These are phyloP conservation scores for Arxiozyma heterogenica DNA, from an alignment of 1,139 yeast genomes.

Conservation along the genomic window DNA sequence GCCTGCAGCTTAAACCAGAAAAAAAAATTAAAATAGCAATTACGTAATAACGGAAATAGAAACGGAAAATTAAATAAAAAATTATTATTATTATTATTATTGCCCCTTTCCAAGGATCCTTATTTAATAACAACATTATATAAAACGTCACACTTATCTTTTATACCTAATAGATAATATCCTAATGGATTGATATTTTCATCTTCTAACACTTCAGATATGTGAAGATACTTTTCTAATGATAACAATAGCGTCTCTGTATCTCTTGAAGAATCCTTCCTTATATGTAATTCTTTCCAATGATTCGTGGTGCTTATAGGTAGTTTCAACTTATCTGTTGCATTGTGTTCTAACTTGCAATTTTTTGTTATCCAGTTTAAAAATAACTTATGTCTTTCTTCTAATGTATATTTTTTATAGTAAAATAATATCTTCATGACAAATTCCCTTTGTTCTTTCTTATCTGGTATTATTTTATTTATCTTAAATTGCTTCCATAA, in stretches of 20 bases:
- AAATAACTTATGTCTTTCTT: constrained; percentile 17
- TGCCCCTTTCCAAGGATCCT: neutral
- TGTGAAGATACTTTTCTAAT: neutral
- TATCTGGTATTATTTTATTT: constrained; percentile 15
- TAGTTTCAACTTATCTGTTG: neutral
- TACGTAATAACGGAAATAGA: too few species aligned
- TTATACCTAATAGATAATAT: neutral
- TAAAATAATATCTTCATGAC: constrained; percentile 22
- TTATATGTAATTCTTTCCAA: neutral
- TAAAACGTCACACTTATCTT: neutral
- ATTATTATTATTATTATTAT: too few species aligned
- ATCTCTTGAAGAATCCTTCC: neutral
- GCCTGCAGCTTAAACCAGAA: neutral
- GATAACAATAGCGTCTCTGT: constrained; percentile 3
- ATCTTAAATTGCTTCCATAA: constrained; percentile 22
- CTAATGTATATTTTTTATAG: constrained; percentile 19
- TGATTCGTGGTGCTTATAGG: neutral
- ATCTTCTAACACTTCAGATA: neutral
- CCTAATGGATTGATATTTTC: neutral
- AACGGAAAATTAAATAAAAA: too few species aligned
- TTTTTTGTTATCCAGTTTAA: constrained; percentile 1
- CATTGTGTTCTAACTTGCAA: neutral
- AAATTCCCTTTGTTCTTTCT: constrained; percentile 19
- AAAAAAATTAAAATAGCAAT: too few species aligned
- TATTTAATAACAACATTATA: neutral